Base-by-base conservation (phyloP, 352 stramenopile species). In the Phytophthora citrophthora region DNA sequence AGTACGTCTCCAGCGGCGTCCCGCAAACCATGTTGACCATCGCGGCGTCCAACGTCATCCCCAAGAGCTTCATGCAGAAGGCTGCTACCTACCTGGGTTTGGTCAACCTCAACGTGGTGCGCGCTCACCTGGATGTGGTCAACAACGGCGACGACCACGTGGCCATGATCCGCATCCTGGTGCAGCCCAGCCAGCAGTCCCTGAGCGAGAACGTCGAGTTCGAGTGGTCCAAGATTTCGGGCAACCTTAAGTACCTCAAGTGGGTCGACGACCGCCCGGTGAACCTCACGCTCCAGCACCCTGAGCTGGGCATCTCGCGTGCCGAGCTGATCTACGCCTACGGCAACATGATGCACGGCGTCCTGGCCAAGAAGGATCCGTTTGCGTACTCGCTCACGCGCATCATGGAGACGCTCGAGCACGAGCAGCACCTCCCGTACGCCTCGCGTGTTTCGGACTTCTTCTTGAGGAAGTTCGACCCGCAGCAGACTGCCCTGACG, bases 261-360 rank as follows among this genome's bases (percentile, higher is more conserved):
- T 94, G 84, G 83, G 61, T 94, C 26, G 88, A 95, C 57, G 82
- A 94, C 66, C 85, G 87, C 13, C 82, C 85, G 11, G 58, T 96
- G 49, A 72, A 81, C 41, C 68, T 96, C 12, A 88, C 86, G 48
- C 77, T 91, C 53, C 84, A 94, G 65, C 71, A 93, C 73, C 93
- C 97, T 54, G 87, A 96, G 23, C 64, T 99, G 32, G 94, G 95
- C 24, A 78, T 99, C 41, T 89, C 81, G 36, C 89, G 92, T 27
- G 89, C 93, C 24, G 96, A 99, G 69, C 90, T 99, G 63, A 98
- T 99, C 68, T 97, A 97, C 50, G 93, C 91, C 12, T 97, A 99
- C 77, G 92, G 83, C 48, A 96, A 96, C 66, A 95, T 99, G 74
- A 77, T 99, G 53, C 96, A 99, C 83, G 92, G 95, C 13, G 86